Evolutionary conservation across 768 basidiomycete species (phyloP), one percentile per base, ranked within the genome.

Genomic region (Cystoderma amianthinum): DNA sequence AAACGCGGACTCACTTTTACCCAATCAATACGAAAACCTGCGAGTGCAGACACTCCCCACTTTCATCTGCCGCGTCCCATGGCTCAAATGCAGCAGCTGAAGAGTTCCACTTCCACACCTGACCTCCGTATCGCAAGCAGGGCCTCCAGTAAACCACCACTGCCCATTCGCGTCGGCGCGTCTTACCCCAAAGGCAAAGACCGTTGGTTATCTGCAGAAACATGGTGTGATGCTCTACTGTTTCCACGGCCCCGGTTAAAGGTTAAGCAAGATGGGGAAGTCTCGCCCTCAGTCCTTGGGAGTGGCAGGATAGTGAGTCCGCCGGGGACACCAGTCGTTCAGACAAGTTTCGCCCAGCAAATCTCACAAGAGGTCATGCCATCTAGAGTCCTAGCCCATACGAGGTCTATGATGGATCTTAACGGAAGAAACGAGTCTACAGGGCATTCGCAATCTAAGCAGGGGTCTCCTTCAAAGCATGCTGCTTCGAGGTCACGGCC

Each of bases 191-290:
- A 68, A 50, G 65, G 64, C 10, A 75, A 68, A 47, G 79, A 84
- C 21, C 66, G 78, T 4, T 87, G 82, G 83, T 52, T 87, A 2
- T 75, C 79, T 2, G 75, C 84, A 0, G 84, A 88, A 60, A 79
- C 81, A 13, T 87, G 85, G 84, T 90, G 86, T 59, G 85, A 89
- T 47, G 85, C 85, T 0, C 51, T 89, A 6, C 58, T 89, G 18
- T 81, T 88, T 42, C 87, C 87, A 2, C 74, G 84, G 1, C 87
- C 87, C 10, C 69, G 85, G 38, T 73, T 90, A 50, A 76, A 72
- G 53, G 43, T 78, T 44, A 72, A 70, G 47, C 65, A 68, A 17
- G 55, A 56, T 1, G 7, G 24, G 18, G n/a, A 28, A 17, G 15
- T 17, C 6, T 21, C 19, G 4, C 30, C 13, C 5, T 52, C 16